Conservation (phyloP, 257 asterid species). For the Mitragyna speciosa region DNA sequence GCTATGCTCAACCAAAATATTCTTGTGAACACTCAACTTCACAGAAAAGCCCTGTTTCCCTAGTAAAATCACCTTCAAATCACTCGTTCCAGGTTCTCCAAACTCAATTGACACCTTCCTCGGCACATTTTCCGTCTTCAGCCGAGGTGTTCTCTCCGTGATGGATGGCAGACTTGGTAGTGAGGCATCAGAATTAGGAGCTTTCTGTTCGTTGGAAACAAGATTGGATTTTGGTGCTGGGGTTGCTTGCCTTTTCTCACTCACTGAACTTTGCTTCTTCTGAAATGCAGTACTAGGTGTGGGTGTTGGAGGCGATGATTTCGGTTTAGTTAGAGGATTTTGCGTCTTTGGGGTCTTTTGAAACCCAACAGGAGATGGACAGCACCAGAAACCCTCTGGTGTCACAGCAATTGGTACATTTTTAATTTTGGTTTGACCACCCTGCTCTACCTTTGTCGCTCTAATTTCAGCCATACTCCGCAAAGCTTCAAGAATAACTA, state of each 20-base stretch:
- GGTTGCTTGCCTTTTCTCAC: conserved; percentile 45
- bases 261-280: conserved; percentile 44
- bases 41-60: conserved; percentile 83
- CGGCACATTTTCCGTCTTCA: conserved; percentile 55
- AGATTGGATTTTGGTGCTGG: conserved; percentile 30
- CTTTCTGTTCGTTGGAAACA: conserved; percentile 42
- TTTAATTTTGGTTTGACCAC: conserved; percentile 65
- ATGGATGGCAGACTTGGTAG: conserved; percentile 29
- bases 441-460: conserved; percentile 62
- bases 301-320: conserved; percentile 36
- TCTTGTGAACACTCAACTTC: conserved; percentile 85
- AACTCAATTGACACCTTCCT: conserved; percentile 87
- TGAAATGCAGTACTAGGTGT: conserved; percentile 29
- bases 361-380: conserved; percentile 87
- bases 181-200: conserved; percentile 41
- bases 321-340: conserved; percentile 57
- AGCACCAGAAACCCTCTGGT: conserved; percentile 98
- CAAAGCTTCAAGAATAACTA: conserved; percentile 26
- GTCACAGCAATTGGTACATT: conserved; percentile 95
- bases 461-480: conserved; percentile 67
- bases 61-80: conserved; percentile 65
- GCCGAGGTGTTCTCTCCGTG: conserved; percentile 46
- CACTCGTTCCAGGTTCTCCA: conserved; percentile 90
- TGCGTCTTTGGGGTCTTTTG: conserved; percentile 64
- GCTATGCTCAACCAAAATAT: conserved; percentile 59